phyloP scores from a whole-genome alignment of 306 rosid species.

The Castanea crenata region DNA sequence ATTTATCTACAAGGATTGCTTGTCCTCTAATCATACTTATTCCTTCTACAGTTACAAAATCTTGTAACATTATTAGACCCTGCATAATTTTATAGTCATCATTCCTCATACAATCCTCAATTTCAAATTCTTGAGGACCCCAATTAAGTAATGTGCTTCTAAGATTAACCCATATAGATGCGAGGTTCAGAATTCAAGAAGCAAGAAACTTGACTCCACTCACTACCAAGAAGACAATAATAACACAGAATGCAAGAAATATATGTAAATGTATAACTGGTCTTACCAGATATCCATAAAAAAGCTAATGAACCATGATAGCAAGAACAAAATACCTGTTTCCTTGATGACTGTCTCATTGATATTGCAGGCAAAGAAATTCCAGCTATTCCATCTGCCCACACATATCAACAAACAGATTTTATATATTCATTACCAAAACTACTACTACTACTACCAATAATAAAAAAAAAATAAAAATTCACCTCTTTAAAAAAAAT shows the following conservation, averaged over 20 bases:
- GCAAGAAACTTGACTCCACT: no score
- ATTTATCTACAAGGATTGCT: no score
- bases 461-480: background rate
- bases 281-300: background rate
- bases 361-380: conserved; percentile 92
- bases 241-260: conserved; percentile 10
- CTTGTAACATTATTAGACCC: background rate
- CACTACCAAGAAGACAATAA: background rate
- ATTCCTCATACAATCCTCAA: background rate
- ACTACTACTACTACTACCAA: background rate
- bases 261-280: background rate
- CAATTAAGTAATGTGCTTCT: background rate
- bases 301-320: background rate
- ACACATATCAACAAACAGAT: conserved; percentile 6
- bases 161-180: background rate
- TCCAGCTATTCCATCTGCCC: conserved; percentile 99
- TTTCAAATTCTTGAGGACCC: background rate
- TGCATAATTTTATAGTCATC: background rate
- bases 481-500: background rate
- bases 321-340: conserved; percentile 54
- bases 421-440: background rate
- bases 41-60: background rate
- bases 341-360: conserved; percentile 82
- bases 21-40: no score
- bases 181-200: no score